Evolutionary conservation across 148 eudicot genomes (phyloP), one percentile per base, ranked within the genome.

Genomic region (Fagopyrum esculentum): DNA sequence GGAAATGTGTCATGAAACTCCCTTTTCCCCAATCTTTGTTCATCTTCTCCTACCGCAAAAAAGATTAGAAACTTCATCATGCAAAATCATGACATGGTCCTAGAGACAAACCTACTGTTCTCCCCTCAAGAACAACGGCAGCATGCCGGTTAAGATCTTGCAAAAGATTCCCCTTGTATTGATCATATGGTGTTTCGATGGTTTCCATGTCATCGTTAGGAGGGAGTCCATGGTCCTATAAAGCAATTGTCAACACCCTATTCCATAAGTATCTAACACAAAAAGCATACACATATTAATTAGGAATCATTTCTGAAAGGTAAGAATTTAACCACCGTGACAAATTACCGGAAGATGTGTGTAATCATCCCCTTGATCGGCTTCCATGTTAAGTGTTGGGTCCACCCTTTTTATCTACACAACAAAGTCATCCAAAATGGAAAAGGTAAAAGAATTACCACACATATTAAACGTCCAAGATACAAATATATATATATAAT

Each of bases 361-460:
- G 77, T 95, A 95, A 77, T 95, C 97, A 84, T 95, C 99, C 68
- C 97, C 97, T 87, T 77, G 89, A 87, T 95, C 97, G 78, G 98
- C 97, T 83, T 92, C 93, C 88, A 95, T 95, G 80, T 95, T 96
- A 81, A 95, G 83, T 45, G 98, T 90, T 45, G 98, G 98, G 86
- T 95, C 97, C 77, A 95, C 98, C 82, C 76, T 83, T 87, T 89
- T 87, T 71, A 95, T 92, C 98, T 95, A 93, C 81, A 85, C 48
- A 60, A 17, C 76, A 73, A 49, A 80, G 40, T 35, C 15, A 81
- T 51, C 61, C 47, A 50, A 55, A 8, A 77, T 6, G 52, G 12
- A 46, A n/a, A 43, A 40, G 74, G 72, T 77, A 48, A 74, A 77
- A 15, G 19, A 66, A 40, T 66, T 47, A 66, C 71, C 6, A 66